Percentiles rank a stretch among this genome's conserved stretches.
phyloP scores from a whole-genome alignment of 1,139 yeast species.

The Scheffersomyces segobiensis region DNA sequence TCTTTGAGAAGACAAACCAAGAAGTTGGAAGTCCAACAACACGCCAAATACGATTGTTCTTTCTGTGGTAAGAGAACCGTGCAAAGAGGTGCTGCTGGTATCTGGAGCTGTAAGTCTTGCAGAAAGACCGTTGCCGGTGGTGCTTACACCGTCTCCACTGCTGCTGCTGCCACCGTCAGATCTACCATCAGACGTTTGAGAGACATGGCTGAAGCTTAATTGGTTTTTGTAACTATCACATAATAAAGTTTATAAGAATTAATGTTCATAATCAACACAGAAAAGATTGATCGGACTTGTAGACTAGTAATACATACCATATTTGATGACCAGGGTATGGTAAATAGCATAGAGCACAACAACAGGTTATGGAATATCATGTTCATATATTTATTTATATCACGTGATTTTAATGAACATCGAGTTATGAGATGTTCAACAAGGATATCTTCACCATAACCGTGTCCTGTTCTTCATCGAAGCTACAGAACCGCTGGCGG shows the following conservation, averaged over 20 bases:
- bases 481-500: not conserved
- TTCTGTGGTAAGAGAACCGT: constrained; percentile 99
- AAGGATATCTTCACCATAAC: not conserved
- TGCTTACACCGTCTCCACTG: constrained; percentile 98
- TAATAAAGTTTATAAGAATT: constrained; percentile 11
- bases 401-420: not conserved
- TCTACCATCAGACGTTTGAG: constrained; percentile 99
- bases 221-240: constrained; percentile 13
- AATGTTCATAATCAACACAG: constrained; percentile 1
- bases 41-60: constrained; percentile 97
- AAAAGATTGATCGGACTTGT: not conserved
- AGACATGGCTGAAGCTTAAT: constrained; percentile 98
- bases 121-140: constrained; percentile 99
- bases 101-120: constrained; percentile 97
- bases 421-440: not conserved
- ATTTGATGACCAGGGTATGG: not conserved
- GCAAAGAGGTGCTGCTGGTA: constrained; percentile 97
- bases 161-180: constrained; percentile 99
- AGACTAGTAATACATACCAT: not conserved
- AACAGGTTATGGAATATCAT: not conserved
- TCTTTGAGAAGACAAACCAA: constrained; percentile 99
- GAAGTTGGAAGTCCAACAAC: constrained; percentile 99
- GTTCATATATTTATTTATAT: not conserved
- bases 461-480: not conserved
- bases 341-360: not conserved